These are phyloP conservation scores for Fusarium liriodendri DNA, from an alignment of 2,329 filamentous ascomycete species.

Conservation along the genomic window DNA sequence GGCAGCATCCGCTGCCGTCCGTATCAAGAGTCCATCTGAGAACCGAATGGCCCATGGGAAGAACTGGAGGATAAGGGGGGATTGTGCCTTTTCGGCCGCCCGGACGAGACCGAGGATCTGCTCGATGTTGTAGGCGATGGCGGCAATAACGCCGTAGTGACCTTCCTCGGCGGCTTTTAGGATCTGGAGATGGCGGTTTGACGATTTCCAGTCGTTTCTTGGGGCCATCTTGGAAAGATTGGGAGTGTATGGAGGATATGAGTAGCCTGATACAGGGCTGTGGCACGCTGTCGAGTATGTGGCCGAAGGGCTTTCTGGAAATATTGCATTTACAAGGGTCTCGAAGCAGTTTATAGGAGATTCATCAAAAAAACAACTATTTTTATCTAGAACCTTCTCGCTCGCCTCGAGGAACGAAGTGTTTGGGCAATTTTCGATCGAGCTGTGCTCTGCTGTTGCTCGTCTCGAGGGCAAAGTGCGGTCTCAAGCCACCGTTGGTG, in stretches of 20 bases:
- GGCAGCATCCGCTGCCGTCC: neutral
- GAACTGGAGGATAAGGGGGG: slow-evolving; percentile 53
- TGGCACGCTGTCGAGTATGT: neutral
- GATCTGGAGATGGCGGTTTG: neutral
- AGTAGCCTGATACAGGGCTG: neutral
- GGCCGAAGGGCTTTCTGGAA: neutral
- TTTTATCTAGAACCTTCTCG: neutral
- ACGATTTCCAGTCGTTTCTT: neutral
- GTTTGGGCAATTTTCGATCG: neutral
- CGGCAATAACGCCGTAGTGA: slow-evolving; percentile 10
- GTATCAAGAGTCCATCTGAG: neutral
- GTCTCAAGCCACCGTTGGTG: neutral
- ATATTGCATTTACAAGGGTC: neutral
- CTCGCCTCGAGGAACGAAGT: neutral
- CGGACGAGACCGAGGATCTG: slow-evolving; percentile 74
- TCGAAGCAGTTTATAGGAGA: neutral
- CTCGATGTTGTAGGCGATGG: slow-evolving; percentile 70
- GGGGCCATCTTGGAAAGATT: neutral
- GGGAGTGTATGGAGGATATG: neutral
- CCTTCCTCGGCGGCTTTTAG: slow-evolving; percentile 9
- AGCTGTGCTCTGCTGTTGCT: neutral
- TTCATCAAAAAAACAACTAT: neutral
- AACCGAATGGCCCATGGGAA: neutral
- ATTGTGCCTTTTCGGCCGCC: slow-evolving; percentile 75
- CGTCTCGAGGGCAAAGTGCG: neutral